Evolutionary conservation across 768 basidiomycete species (phyloP).

Genomic region (Termitomyces sp.): DNA sequence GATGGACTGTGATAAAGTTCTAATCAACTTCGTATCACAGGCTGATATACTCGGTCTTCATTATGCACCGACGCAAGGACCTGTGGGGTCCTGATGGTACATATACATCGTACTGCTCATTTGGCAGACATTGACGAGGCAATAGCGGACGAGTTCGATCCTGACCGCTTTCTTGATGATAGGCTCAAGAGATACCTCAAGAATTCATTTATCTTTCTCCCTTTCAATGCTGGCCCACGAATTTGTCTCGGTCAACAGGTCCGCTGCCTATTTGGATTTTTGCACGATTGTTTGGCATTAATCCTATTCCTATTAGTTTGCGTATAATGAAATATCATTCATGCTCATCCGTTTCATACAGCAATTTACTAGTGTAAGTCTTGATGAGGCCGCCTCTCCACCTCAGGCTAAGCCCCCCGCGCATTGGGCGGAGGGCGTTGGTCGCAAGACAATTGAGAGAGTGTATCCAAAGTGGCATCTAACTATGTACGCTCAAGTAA

Average conservation of each 20-base stretch:
- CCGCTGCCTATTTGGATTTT: not conserved
- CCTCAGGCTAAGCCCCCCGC: slow-evolving; percentile 42
- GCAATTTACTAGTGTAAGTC: slow-evolving; percentile 44
- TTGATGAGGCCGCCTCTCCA: slow-evolving; percentile 45
- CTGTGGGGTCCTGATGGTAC: slow-evolving; percentile 72
- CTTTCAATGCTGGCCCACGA: slow-evolving; percentile 59
- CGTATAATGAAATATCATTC: slow-evolving; percentile 62
- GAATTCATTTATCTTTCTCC: slow-evolving; percentile 70
- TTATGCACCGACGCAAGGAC: slow-evolving; percentile 64
- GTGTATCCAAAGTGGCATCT: slow-evolving; percentile 50
- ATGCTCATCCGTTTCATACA: slow-evolving; percentile 61
- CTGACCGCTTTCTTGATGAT: slow-evolving; percentile 67
- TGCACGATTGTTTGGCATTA: not conserved
- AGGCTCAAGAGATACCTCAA: slow-evolving; percentile 57
- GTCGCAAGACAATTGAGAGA: slow-evolving; percentile 48
- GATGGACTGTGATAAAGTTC: not conserved
- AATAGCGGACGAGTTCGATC: slow-evolving; percentile 64
- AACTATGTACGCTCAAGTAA: slow-evolving; percentile 50
- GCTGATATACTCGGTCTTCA: slow-evolving; percentile 50
- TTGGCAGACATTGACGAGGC: not conserved
- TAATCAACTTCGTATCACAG: slow-evolving; percentile 20
- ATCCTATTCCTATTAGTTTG: slow-evolving; percentile 33
- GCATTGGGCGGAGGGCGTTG: slow-evolving; percentile 41
- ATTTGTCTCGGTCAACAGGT: slow-evolving; percentile 62
- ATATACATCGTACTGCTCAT: not conserved